A percentile compares a stretch with the other conserved stretches of the same genome.
These are phyloP conservation scores for Trichosporon faecale DNA, from an alignment of 1,284 basidiomycete genomes.

Conservation along the genomic window DNA sequence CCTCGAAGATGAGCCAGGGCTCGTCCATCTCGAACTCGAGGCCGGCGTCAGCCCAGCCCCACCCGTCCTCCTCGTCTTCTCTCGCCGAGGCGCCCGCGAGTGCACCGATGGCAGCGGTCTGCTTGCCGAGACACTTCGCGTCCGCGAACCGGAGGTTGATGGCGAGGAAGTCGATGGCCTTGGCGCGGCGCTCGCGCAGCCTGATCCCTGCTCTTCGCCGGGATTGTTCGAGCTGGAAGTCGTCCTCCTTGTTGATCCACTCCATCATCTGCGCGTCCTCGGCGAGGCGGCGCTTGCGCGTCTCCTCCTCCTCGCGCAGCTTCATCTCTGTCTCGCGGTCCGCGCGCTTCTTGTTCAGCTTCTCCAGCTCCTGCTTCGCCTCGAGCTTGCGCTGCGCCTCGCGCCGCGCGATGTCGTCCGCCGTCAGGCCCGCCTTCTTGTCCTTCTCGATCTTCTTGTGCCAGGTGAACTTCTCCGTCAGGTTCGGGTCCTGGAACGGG, in stretches of 20 bases:
- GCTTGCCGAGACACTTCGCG: slow-evolving; percentile 54
- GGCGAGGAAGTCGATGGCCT: slow-evolving; percentile 90
- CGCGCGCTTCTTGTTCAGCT: slow-evolving; percentile 81
- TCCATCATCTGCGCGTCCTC: slow-evolving; percentile 97
- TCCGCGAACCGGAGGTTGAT: slow-evolving; percentile 84
- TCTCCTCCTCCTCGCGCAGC: slow-evolving; percentile 86
- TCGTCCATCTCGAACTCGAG: slow-evolving; percentile 98
- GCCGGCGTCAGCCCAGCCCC: slow-evolving; percentile 70
- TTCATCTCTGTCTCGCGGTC: slow-evolving; percentile 86
- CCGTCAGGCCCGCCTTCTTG: slow-evolving; percentile 75
- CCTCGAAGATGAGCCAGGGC: slow-evolving; percentile 93
- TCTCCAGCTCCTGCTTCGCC: slow-evolving; percentile 90
- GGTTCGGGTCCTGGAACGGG: slow-evolving; percentile 94
- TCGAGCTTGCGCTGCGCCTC: slow-evolving; percentile 82
- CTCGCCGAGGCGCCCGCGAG: slow-evolving; percentile 39
- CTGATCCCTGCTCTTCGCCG: slow-evolving; percentile 85
- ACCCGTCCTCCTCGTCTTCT: slow-evolving; percentile 65
- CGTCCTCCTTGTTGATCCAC: slow-evolving; percentile 95
- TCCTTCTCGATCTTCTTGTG: slow-evolving; percentile 98
- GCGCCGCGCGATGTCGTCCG: slow-evolving; percentile 72
- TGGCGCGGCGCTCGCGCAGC: slow-evolving; percentile 90
- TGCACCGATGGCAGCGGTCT: slow-evolving; percentile 42
- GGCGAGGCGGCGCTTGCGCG: slow-evolving; percentile 77
- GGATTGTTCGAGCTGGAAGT: slow-evolving; percentile 95
- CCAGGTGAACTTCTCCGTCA: slow-evolving; percentile 94